Evolutionary conservation across 805 yeast genomes (phyloP).

Genomic region (Yarrowia bubula): DNA sequence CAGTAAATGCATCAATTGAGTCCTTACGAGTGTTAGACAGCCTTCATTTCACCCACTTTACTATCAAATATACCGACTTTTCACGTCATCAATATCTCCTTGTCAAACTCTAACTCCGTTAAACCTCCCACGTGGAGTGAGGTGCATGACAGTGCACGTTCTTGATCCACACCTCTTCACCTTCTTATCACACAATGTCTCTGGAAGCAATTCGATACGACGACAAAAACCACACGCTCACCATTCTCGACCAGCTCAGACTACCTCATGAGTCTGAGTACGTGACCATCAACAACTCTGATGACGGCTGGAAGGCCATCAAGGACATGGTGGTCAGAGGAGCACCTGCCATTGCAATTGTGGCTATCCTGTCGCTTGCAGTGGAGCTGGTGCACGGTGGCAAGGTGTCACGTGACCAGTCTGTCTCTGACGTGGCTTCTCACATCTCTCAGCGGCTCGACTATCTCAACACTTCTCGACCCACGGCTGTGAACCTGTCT

Average conservation of each 20-base stretch:
- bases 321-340: conserved; percentile 93
- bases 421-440: conserved; percentile 28
- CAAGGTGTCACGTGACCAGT: conserved; percentile 27
- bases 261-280: conserved; percentile 79
- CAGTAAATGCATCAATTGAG: neutral
- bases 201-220: conserved; percentile 23
- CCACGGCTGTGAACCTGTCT: conserved; percentile 91
- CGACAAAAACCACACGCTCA: conserved; percentile 39
- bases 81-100: neutral
- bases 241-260: conserved; percentile 74
- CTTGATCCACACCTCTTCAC: neutral
- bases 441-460: conserved; percentile 54
- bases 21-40: too few species aligned
- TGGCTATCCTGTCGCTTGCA: conserved; percentile 79
- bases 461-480: conserved; percentile 72
- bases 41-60: too few species aligned
- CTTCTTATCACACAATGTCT: conserved; percentile 2
- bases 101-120: neutral
- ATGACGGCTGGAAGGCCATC: conserved; percentile 81
- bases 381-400: conserved; percentile 53
- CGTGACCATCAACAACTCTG: conserved; percentile 57
- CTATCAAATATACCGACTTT: neutral
- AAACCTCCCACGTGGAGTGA: conserved; percentile 12
- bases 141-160: neutral
- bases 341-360: conserved; percentile 97